phyloP scores from a whole-genome alignment of 345 rosid species.

The Euphorbia peplus region DNA sequence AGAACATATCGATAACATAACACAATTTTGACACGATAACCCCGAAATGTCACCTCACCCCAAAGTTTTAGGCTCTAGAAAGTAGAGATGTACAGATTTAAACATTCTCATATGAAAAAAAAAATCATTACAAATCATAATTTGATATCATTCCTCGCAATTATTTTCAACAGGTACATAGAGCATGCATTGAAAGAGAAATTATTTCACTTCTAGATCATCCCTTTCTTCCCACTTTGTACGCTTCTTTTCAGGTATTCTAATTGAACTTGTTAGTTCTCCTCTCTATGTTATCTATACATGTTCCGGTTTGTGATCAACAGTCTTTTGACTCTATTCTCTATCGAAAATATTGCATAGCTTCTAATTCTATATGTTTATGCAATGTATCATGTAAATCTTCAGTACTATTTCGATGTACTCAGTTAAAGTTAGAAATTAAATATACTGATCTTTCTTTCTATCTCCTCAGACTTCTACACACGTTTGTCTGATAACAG shows the following conservation, averaged over 20 bases:
- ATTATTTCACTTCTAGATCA: slow-evolving; percentile 86
- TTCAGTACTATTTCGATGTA: too few relatives aligned
- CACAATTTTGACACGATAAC: too few relatives aligned
- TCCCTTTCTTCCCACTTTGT: slow-evolving; percentile 91
- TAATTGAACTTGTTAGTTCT: slow-evolving; percentile 7
- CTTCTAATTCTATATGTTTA: too few relatives aligned
- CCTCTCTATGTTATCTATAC: background rate
- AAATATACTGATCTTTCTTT: slow-evolving; percentile 20
- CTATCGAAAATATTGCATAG: background rate
- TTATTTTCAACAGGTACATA: slow-evolving; percentile 60
- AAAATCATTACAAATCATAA: background rate
- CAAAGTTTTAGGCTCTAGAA: background rate
- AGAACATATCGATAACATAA: too few relatives aligned
- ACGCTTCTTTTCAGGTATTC: slow-evolving; percentile 85
- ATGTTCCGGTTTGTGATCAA: background rate
- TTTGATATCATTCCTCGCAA: background rate
- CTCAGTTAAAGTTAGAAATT: too few relatives aligned
- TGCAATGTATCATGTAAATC: too few relatives aligned
- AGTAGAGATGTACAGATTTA: background rate
- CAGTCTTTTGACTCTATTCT: background rate
- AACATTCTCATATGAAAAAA: background rate
- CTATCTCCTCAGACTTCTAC: slow-evolving; percentile 73
- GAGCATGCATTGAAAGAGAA: slow-evolving; percentile 93
- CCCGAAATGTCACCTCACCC: too few relatives aligned
- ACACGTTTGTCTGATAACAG: slow-evolving; percentile 92